Evolutionary conservation across 495 filamentous ascomycete genomes (phyloP).

Genomic region (Aspergillus funiculosus): DNA sequence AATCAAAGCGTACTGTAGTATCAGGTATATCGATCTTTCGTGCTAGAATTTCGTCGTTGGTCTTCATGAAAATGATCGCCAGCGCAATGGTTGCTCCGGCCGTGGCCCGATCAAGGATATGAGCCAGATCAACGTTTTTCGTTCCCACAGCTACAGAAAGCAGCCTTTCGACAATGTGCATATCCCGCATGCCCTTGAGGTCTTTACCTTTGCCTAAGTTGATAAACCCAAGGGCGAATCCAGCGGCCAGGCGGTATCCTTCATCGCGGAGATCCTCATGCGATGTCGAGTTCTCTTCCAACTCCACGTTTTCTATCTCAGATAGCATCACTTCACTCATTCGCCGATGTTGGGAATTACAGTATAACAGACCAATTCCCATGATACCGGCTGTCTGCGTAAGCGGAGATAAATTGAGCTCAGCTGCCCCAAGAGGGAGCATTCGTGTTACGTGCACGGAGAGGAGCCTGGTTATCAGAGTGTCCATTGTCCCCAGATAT

Average conservation of each 20-base stretch:
- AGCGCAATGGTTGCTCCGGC: conserved; percentile 85
- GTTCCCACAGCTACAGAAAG: conserved; percentile 77
- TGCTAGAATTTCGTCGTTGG: conserved; percentile 80
- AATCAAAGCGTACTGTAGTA: conserved; percentile 83
- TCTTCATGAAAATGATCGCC: conserved; percentile 97
- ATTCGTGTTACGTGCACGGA: conserved; percentile 97
- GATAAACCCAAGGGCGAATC: conserved; percentile 89
- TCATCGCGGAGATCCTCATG: conserved; percentile 78
- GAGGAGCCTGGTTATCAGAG: conserved; percentile 82
- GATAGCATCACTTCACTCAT: conserved; percentile 99
- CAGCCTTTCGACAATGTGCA: conserved; percentile 85
- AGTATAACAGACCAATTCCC: conserved; percentile 94
- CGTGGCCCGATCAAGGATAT: conserved; percentile 87
- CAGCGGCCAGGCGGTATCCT: conserved; percentile 88
- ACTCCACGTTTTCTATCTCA: conserved; percentile 81
- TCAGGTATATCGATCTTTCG: conserved; percentile 91
- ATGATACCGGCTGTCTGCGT: conserved; percentile 96
- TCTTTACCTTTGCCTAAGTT: conserved; percentile 88
- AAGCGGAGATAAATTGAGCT: conserved; percentile 87
- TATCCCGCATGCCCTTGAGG: conserved; percentile 83
- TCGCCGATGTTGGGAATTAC: conserved; percentile 88
- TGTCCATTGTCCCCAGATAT: conserved; percentile 94
- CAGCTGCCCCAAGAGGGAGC: conserved; percentile 83
- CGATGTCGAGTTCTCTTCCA: conserved; percentile 59
- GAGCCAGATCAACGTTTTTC: conserved; percentile 80